These are phyloP conservation scores for Podaxis rugospora DNA, from an alignment of 768 basidiomycete genomes.

Conservation along the genomic window DNA sequence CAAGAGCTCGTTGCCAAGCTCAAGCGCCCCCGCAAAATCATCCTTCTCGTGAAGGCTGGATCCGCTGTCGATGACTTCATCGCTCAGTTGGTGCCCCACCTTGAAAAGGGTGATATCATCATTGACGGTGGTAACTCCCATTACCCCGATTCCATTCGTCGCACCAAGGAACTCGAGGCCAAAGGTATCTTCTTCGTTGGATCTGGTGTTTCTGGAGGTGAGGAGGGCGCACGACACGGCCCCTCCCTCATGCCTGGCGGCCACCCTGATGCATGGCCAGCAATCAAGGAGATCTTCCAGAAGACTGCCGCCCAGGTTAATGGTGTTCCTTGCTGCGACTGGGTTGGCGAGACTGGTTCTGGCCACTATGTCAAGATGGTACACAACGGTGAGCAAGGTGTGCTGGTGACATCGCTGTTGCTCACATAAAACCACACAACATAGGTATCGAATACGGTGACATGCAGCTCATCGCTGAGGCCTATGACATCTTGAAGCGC, in stretches of 20 bases:
- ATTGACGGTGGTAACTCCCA: slow-evolving; percentile 99
- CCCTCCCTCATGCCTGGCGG: slow-evolving; percentile 99
- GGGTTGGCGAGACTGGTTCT: slow-evolving; percentile 95
- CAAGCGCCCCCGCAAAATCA: slow-evolving; percentile 93
- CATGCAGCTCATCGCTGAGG: slow-evolving; percentile 99
- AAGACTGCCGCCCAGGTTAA: slow-evolving; percentile 92
- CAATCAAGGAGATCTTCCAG: slow-evolving; percentile 98
- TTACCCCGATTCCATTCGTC: slow-evolving; percentile 97
- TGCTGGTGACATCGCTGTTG: slow-evolving; percentile 1
- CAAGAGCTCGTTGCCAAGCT: slow-evolving; percentile 90
- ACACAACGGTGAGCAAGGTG: slow-evolving; percentile 68
- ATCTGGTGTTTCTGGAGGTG: slow-evolving; percentile 98
- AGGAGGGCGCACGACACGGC: slow-evolving; percentile 96
- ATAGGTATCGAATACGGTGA: slow-evolving; percentile 98
- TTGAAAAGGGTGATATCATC: slow-evolving; percentile 96
- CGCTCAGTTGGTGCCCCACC: slow-evolving; percentile 77
- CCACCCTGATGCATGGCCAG: slow-evolving; percentile 88
- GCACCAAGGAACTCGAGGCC: slow-evolving; percentile 85
- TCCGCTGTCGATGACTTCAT: slow-evolving; percentile 96
- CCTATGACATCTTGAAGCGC: slow-evolving; percentile 97
- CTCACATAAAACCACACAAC: slow-evolving; percentile 10
- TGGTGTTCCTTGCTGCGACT: slow-evolving; percentile 98
- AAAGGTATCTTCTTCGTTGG: slow-evolving; percentile 98
- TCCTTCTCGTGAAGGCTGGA: slow-evolving; percentile 98
- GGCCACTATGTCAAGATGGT: slow-evolving; percentile 99